phyloP scores from a whole-genome alignment of 208 protist genomes.

The Wallacemonas sp. region DNA sequence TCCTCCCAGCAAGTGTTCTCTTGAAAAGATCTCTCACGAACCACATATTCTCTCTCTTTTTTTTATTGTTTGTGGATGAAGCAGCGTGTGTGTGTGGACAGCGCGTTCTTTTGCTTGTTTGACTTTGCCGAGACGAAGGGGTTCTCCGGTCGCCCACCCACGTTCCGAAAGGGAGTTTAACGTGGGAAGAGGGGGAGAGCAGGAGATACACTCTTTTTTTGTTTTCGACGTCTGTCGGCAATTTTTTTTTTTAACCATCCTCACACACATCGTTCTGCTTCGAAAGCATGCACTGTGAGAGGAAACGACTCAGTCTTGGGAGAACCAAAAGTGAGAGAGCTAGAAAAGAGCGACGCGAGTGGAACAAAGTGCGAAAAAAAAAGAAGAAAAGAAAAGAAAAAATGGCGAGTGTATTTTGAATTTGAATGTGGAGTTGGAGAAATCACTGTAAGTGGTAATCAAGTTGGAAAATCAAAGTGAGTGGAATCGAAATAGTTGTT shows the following conservation, averaged over 20 bases:
- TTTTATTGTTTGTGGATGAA: background rate
- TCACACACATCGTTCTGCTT: background rate
- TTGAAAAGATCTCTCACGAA: no score
- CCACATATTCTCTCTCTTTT: constrained; percentile 8
- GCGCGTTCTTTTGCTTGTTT: no score
- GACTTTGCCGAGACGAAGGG: no score
- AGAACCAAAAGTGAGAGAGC: constrained; percentile 10
- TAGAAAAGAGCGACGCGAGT: background rate
- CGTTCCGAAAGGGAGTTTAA: no score
- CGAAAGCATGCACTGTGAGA: background rate
- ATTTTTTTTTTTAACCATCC: no score
- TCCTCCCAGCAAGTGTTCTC: background rate
- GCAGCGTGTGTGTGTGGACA: no score
- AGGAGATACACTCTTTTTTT: background rate
- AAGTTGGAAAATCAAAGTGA: constrained; percentile 8
- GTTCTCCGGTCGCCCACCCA: no score
- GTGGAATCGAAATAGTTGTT: constrained; percentile 12
- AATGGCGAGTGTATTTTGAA: background rate
- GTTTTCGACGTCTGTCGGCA: constrained; percentile 3
- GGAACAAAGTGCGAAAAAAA: background rate
- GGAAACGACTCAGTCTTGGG: constrained; percentile 14
- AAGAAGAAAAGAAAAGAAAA: constrained; percentile 16
- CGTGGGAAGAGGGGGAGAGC: no score
- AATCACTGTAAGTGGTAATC: constrained; percentile 15
- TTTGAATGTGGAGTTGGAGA: constrained; percentile 2